These are phyloP conservation scores for Globisporangium abappressorium DNA, from an alignment of 352 stramenopile genomes.

Conservation along the genomic window DNA sequence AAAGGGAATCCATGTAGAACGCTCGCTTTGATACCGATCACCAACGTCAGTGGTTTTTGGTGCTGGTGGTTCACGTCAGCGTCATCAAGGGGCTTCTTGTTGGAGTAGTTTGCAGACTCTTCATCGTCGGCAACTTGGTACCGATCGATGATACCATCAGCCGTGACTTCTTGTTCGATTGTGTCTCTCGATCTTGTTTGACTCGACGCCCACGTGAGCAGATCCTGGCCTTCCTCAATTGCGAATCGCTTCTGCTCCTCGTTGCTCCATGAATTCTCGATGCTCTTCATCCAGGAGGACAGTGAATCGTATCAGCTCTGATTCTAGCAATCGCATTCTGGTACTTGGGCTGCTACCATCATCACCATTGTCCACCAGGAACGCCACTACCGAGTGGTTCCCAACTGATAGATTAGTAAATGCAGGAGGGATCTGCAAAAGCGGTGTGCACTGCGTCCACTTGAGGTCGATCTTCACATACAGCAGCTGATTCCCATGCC, in stretches of 20 bases:
- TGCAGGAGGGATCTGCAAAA: neutral
- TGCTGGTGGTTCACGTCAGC: no score
- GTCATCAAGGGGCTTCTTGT: neutral
- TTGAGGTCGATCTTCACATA: conserved; percentile 10
- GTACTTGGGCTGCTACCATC: neutral
- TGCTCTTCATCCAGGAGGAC: neutral
- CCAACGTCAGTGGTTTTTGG: conserved; percentile 10
- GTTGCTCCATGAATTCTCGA: neutral
- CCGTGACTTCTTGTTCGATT: neutral
- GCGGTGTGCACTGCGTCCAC: neutral
- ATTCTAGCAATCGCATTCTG: neutral
- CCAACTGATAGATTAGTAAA: neutral
- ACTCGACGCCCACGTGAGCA: conserved; percentile 12
- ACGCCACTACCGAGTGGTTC: conserved; percentile 6
- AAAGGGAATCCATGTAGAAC: conserved; percentile 27
- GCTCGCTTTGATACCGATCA: conserved; percentile 53
- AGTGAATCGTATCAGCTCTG: conserved; percentile 7
- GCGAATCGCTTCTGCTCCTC: neutral
- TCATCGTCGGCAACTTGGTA: no score
- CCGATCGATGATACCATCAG: neutral
- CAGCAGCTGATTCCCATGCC: neutral
- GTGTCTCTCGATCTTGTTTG: neutral
- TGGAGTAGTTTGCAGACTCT: neutral
- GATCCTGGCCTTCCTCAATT: conserved; percentile 5
- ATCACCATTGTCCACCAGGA: neutral